Base-by-base conservation (phyloP, 1,284 basidiomycete genomes). In the Puccinia horiana region DNA sequence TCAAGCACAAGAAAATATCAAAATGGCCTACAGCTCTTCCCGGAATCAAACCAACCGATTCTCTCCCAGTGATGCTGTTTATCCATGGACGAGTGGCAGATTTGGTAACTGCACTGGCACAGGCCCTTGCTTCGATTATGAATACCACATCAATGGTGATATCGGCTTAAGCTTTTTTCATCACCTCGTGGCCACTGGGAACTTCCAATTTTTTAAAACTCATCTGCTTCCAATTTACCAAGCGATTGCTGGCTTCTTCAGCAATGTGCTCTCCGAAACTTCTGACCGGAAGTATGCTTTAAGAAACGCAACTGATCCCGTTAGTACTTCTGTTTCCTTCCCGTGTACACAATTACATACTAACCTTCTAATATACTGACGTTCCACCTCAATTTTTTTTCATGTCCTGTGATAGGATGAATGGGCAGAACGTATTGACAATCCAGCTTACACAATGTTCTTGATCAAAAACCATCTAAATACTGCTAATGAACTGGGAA, bases 131-230 rank as follows among this genome's bases (percentile, higher is more conserved):
- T 81, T 81, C 37, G 82, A 84, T 73, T 83, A 83, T 81, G 84
- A 86, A 52, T 85, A 85, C 67, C 85, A 86, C 63, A 82, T 85
- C 44, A 84, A 85, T 80, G 83, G 83, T 78, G 85, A 85, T 79
- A 84, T 85, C 35, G 83, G 83, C 0, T 78, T 86, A 35, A 84
- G 83, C 5, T 74, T 83, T 0, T 84, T 83, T 69, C 82, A 86
- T 61, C 85, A 85, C 81, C 85, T 84, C 77, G 83, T 84, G 6
- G 70, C 67, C 0, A 85, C 84, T 18, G 82, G 83, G 26, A 85
- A 86, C 83, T 12, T 75, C 26, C 84, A 84, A 0, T 86, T 84
- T 83, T 82, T 86, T 12, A 76, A 79, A 23, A 72, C 79, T 44
- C 70, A 83, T 37, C 85, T 84, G 4, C 84, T 82, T 73, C 85